Percentiles rank a stretch among this genome's conserved stretches.
These are phyloP conservation scores for Boletus reticulatus DNA, from an alignment of 768 basidiomycete species.

Conservation along the genomic window DNA sequence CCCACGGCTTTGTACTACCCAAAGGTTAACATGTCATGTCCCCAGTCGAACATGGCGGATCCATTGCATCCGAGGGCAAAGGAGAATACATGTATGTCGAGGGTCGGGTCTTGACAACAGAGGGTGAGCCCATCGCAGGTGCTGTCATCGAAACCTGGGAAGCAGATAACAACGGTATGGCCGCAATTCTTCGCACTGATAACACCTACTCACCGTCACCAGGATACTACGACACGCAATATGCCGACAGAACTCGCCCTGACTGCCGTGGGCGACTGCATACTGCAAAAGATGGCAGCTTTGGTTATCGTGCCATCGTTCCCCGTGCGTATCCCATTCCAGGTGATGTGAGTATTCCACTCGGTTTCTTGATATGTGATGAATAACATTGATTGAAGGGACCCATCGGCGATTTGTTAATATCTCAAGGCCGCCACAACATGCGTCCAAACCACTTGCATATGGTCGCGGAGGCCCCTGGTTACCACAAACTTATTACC, in stretches of 20 bases:
- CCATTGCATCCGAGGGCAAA: slow-evolving; percentile 86
- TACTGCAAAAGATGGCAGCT: slow-evolving; percentile 60
- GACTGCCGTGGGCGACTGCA: slow-evolving; percentile 73
- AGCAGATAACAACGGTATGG: slow-evolving; percentile 60
- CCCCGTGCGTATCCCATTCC: slow-evolving; percentile 73
- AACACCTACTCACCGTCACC: background rate
- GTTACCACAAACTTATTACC: slow-evolving; percentile 70
- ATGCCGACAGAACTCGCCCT: slow-evolving; percentile 50
- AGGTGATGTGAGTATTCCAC: slow-evolving; percentile 47
- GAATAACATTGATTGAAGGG: slow-evolving; percentile 40
- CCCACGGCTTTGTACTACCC: background rate
- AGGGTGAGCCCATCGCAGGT: slow-evolving; percentile 61
- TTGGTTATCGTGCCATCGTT: slow-evolving; percentile 70
- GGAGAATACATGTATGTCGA: slow-evolving; percentile 83
- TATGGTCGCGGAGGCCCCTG: slow-evolving; percentile 66
- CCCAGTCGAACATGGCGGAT: slow-evolving; percentile 63
- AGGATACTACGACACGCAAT: slow-evolving; percentile 48
- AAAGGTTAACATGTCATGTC: background rate
- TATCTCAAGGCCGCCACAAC: slow-evolving; percentile 60
- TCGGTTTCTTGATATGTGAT: slow-evolving; percentile 1
- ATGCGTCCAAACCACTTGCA: slow-evolving; percentile 83
- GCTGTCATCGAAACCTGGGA: slow-evolving; percentile 85
- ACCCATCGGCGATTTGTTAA: slow-evolving; percentile 64
- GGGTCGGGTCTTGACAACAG: slow-evolving; percentile 57
- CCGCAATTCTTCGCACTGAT: slow-evolving; percentile 25